A percentile compares a stretch with the other conserved stretches of the same genome.
Conservation (phyloP, 108 stramenopile genomes). For the Fistulifera pelliculosa region DNA sequence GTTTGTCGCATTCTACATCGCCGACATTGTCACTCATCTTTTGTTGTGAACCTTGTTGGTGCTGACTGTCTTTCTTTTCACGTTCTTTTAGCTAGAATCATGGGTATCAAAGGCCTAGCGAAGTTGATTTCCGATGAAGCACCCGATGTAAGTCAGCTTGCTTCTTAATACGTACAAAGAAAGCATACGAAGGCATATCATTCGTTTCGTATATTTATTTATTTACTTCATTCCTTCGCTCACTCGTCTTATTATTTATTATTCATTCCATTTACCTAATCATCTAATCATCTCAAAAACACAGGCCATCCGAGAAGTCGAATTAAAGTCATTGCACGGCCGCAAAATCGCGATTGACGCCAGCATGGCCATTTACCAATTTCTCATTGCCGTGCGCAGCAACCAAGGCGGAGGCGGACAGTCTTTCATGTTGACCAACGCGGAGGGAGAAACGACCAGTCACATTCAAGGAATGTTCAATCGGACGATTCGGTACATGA, state of each 20-base stretch:
- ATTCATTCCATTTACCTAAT: neutral
- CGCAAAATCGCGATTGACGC: conserved; percentile 98
- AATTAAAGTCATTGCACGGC: conserved; percentile 86
- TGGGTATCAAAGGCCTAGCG: conserved; percentile 97
- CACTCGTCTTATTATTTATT: neutral
- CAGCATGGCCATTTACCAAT: conserved; percentile 98
- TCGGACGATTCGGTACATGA: conserved; percentile 92
- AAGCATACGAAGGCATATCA: neutral
- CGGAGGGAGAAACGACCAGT: conserved; percentile 87
- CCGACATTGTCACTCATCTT: no score
- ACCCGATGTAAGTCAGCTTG: conserved; percentile 62
- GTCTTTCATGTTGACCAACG: conserved; percentile 78
- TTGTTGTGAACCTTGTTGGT: no score
- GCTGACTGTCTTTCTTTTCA: no score
- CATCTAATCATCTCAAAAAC: neutral
- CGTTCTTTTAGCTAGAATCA: conserved; percentile 23
- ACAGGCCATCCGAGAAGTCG: conserved; percentile 83
- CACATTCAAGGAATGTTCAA: conserved; percentile 99
- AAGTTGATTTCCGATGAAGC: conserved; percentile 94
- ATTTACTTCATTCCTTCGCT: neutral
- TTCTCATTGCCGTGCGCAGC: conserved; percentile 91
- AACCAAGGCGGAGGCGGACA: conserved; percentile 39
- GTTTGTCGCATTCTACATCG: no score
- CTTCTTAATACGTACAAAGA: neutral
- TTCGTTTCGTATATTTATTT: neutral